Evolutionary conservation across 192 early-diverging fungal genomes (phyloP).

Genomic region (Coemansia sp.): DNA sequence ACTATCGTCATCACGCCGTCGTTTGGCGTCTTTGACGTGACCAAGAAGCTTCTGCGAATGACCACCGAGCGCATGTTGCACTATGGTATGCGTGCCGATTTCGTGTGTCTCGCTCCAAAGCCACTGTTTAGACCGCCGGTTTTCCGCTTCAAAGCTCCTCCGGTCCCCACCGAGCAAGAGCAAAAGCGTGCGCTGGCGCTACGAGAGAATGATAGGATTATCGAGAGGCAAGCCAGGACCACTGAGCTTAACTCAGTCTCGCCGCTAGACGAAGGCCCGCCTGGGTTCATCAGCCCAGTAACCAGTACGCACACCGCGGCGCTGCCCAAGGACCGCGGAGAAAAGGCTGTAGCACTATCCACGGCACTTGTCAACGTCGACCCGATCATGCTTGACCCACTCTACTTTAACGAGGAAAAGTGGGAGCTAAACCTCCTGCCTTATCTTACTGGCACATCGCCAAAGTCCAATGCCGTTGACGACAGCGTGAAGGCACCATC

Average conservation of each 20-base stretch:
- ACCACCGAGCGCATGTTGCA: slow-evolving; percentile 95
- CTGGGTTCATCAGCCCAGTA: slow-evolving; percentile 3
- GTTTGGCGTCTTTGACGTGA: slow-evolving; percentile 86
- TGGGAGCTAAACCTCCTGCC: slow-evolving; percentile 38
- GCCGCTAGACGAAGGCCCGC: slow-evolving; percentile 39
- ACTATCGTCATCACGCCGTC: slow-evolving; percentile 91
- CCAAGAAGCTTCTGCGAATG: slow-evolving; percentile 81
- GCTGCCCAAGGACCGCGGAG: slow-evolving; percentile 36
- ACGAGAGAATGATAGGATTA: slow-evolving; percentile 6
- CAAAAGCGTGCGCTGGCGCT: slow-evolving; percentile 26
- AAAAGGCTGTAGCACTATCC: background rate
- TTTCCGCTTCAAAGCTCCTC: slow-evolving; percentile 71
- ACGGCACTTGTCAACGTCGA: slow-evolving; percentile 21
- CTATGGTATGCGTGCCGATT: slow-evolving; percentile 86
- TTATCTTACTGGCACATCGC: slow-evolving; percentile 16
- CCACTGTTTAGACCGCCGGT: slow-evolving; percentile 90
- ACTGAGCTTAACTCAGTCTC: slow-evolving; percentile 34
- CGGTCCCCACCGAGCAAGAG: slow-evolving; percentile 49
- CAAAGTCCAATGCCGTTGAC: background rate
- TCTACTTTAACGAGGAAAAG: slow-evolving; percentile 52
- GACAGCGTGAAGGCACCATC: background rate
- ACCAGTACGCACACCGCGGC: slow-evolving; percentile 2
- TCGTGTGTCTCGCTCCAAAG: slow-evolving; percentile 86
- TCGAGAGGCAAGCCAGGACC: slow-evolving; percentile 24
- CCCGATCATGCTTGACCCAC: slow-evolving; percentile 48